Evolutionary conservation across 352 stramenopile genomes (phyloP), one percentile per base, ranked within the genome.

Genomic region (Globisporangium cylindrosporum): DNA sequence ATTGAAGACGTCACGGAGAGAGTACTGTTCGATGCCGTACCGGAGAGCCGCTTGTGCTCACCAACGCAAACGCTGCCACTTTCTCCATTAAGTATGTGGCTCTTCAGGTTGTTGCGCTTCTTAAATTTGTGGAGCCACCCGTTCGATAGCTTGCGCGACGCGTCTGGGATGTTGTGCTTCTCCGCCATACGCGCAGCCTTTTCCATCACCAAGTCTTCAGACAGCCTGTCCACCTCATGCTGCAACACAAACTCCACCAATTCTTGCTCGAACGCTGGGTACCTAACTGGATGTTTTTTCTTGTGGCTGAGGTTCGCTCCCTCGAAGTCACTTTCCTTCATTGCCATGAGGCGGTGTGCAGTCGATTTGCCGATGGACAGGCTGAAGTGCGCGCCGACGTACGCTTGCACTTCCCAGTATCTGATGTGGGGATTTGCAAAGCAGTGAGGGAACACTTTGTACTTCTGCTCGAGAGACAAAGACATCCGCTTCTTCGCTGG

Each of bases 181-280:
- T 51, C 12, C 12, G 8, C 10, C 43, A 51, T 51, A 51, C 43
- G 15, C 43, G 43, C 43, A 51, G 43, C 43, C 43, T 51, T 51
- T 51, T n/a, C 43, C 43, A 51, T 51, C 43, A 51, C 43, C 43
- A 51, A 51, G 43, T 51, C 43, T 51, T 51, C 43, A 51, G 12
- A 51, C 43, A 24, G 43, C 43, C 43, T 18, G 15, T 24, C 43
- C 15, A 15, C 43, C 15, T 51, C 43, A 51, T 51, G 10, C 15
- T 51, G 43, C 43, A 51, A 51, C 43, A n/a, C 43, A 51, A 24
- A 51, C 43, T 24, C 43, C 43, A 51, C 43, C 43, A 51, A 24
- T n/a, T 51, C 43, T 51, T 51, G 43, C 43, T 51, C 43, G 3
- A 51, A 51, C 43, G 12, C 43, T 51, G 43, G 43, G 15, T 51